Evolutionary conservation across 2,329 filamentous ascomycete species (phyloP).

Genomic region (Talaromyces marneffei): DNA sequence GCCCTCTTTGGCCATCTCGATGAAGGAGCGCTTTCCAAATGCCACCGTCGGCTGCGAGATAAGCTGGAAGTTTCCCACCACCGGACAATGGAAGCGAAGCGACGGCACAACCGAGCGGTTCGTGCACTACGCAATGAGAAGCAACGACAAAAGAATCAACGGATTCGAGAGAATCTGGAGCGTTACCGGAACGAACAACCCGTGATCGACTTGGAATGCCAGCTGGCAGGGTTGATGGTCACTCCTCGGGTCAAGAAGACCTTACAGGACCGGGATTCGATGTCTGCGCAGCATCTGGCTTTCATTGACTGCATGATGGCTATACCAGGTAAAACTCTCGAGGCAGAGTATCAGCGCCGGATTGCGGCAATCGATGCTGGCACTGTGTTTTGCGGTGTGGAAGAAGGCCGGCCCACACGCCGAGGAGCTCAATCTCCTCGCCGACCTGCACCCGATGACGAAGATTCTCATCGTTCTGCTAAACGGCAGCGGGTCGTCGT

Average conservation of each 20-base stretch:
- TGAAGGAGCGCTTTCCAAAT: slow-evolving; percentile 11
- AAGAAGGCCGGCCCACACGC: not conserved
- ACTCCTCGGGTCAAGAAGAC: not conserved
- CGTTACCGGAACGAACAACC: slow-evolving; percentile 19
- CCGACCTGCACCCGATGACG: not conserved
- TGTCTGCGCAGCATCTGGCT: not conserved
- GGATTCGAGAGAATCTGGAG: slow-evolving; percentile 21
- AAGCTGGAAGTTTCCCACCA: slow-evolving; percentile 16
- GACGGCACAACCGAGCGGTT: slow-evolving; percentile 15
- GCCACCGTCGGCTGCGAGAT: slow-evolving; percentile 14
- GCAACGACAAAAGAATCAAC: slow-evolving; percentile 18
- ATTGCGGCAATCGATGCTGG: not conserved
- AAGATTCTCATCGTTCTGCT: not conserved
- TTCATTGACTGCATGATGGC: not conserved
- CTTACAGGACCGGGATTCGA: not conserved
- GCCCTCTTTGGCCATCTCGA: not conserved
- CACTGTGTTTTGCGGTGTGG: not conserved
- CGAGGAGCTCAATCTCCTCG: not conserved
- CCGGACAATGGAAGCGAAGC: slow-evolving; percentile 14
- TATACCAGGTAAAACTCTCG: not conserved
- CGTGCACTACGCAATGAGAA: slow-evolving; percentile 19
- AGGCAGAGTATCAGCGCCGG: not conserved
- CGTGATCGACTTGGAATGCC: slow-evolving; percentile 19
- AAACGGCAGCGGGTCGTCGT: not conserved
- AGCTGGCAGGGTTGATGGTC: slow-evolving; percentile 17